phyloP scores from a whole-genome alignment of 139 green algal genomes.

The Marvania coccoides region DNA sequence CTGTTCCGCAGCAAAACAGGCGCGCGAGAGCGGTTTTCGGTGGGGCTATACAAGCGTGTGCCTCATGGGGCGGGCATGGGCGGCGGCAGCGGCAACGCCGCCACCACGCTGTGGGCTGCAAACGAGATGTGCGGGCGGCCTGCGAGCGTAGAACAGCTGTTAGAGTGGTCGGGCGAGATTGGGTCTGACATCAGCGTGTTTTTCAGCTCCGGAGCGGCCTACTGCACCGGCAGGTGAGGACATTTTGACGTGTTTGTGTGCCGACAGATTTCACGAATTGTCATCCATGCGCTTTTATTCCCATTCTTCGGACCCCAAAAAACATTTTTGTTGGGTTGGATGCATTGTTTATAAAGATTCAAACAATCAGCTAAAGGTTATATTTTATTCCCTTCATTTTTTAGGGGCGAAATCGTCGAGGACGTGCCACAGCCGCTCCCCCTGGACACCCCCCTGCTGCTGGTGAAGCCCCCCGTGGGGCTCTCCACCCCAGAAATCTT shows the following conservation, averaged over 20 bases:
- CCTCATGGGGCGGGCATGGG: conserved; percentile 92
- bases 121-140: conserved; percentile 82
- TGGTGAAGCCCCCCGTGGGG: conserved; percentile 85
- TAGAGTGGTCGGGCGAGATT: conserved; percentile 87
- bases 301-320: background rate
- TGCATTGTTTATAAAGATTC: no score
- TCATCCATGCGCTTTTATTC: background rate
- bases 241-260: no score
- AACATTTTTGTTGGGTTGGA: background rate
- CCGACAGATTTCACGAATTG: background rate
- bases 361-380: no score
- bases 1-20: conserved; percentile 81
- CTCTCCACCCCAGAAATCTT: conserved; percentile 88
- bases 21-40: conserved; percentile 40
- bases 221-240: conserved; percentile 81
- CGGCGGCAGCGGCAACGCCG: conserved; percentile 92
- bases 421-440: conserved; percentile 73
- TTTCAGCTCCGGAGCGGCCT: conserved; percentile 87
- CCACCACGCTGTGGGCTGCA: conserved; percentile 91
- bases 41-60: conserved; percentile 86
- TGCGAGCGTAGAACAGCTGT: conserved; percentile 67
- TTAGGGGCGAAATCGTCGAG: conserved; percentile 88
- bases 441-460: conserved; percentile 75
- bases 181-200: conserved; percentile 96
- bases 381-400: background rate